phyloP scores from a whole-genome alignment of 495 filamentous ascomycete species.

The Collariella sp. region DNA sequence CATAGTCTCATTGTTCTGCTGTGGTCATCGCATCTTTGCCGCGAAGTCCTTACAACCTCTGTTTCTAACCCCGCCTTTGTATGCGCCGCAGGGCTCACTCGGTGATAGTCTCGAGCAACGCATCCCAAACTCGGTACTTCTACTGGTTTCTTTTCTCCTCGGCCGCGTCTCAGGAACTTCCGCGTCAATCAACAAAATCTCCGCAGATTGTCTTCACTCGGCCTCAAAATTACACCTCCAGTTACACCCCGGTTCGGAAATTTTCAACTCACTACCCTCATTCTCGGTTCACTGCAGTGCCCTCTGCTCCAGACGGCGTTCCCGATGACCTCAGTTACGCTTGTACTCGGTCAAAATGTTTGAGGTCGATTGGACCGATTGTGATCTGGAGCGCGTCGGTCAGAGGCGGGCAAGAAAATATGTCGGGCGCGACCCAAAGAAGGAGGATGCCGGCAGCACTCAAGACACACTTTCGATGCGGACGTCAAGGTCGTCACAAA shows the following conservation, averaged over 20 bases:
- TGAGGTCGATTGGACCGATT: conserved; percentile 45
- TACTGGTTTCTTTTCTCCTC: too few species aligned
- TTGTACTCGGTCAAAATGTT: conserved; percentile 33
- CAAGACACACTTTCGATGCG: conserved; percentile 29
- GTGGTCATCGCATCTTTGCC: too few species aligned
- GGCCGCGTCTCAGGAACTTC: not conserved
- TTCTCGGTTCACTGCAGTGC: not conserved
- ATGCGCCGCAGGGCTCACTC: too few species aligned
- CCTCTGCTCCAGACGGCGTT: not conserved
- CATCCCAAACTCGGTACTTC: too few species aligned
- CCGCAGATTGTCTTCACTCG: not conserved
- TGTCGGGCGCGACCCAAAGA: conserved; percentile 25
- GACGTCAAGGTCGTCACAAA: conserved; percentile 29
- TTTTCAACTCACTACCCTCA: not conserved
- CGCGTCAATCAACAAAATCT: not conserved
- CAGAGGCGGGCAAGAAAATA: conserved; percentile 35
- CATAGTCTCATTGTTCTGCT: too few species aligned
- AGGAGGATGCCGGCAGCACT: conserved; percentile 18
- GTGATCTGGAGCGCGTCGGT: conserved; percentile 37
- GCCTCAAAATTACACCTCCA: not conserved
- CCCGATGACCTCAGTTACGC: not conserved
- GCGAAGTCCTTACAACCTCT: too few species aligned
- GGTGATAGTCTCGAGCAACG: too few species aligned
- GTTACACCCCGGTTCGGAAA: not conserved
- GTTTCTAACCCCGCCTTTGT: too few species aligned